Evolutionary conservation across 164 flowering plant genomes (phyloP), one percentile per base, ranked within the genome.

Genomic region (Liriodendron chinense): DNA sequence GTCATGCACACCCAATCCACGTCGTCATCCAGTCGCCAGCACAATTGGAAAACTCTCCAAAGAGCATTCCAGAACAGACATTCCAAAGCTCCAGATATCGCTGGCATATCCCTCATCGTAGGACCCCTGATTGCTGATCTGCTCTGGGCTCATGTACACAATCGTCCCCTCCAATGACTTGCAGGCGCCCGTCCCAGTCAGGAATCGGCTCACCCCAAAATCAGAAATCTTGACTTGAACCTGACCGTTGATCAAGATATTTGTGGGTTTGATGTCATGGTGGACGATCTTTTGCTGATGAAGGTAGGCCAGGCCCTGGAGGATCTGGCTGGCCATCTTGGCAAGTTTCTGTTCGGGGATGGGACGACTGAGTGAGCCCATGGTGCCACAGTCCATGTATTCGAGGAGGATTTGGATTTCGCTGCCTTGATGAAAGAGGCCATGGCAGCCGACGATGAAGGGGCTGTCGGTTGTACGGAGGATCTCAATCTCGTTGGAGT

Each of bases 121-220:
- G 0, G 20, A 71, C 13, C 88, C 3, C 85, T 80, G n/a, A n/a
- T 63, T 90, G n/a, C n/a, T 87, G 43, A 90, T 65, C 77, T 90
- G 79, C 67, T 88, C 0, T 34, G 91, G 90, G 66, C 93, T 86
- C 93, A 88, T 90, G 73, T 90, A 90, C 0, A 89, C 89, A 18
- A 79, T 75, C 3, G 92, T 88, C 4, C 92, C 92, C 72, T n/a
- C n/a, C 57, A 16, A 78, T 0, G 80, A 23, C 2, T 1, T 67
- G 48, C 53, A 48, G 53, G 53, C 7, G 9, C 9, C 53, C 53
- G 53, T 48, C n/a, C 77, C 73, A 9, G 49, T 77, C 69, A 78
- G 72, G 5, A 84, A 43, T 53, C 75, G 75, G 53, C 90, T 85
- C 25, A 80, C 89, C 18, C 91, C 91, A 72, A 90, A 88, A 70